A percentile compares a stretch with the other conserved stretches of the same genome.
Conservation (phyloP, 805 yeast species). For the Cyberlindnera samutprakarnensis region DNA sequence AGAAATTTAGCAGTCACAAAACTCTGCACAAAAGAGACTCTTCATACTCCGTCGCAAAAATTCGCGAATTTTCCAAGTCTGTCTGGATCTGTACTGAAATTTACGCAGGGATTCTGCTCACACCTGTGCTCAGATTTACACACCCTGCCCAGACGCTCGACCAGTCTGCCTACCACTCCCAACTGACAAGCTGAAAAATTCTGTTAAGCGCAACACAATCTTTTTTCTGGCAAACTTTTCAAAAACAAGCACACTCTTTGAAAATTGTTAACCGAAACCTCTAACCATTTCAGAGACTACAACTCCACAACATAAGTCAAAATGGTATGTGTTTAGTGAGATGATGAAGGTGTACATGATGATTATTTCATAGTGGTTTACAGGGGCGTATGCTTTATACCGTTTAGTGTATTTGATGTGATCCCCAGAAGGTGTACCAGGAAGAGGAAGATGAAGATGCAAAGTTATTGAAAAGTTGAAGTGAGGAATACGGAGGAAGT, state of each 20-base stretch:
- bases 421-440: not conserved
- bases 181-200: too few species aligned
- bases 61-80: too few species aligned
- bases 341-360: not conserved
- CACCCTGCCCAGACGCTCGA: constrained; percentile 5
- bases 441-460: constrained; percentile 1
- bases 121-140: constrained; percentile 4
- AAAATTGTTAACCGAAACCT: too few species aligned
- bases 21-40: too few species aligned
- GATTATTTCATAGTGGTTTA: too few species aligned
- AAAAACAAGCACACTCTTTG: constrained; percentile 6
- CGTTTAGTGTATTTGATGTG: not conserved
- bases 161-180: too few species aligned
- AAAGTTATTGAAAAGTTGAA: not conserved
- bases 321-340: too few species aligned
- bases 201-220: constrained; percentile 4
- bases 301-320: constrained; percentile 14
- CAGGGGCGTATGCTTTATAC: not conserved
- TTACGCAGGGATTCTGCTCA: constrained; percentile 3
- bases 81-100: constrained; percentile 4
- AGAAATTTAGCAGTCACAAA: too few species aligned
- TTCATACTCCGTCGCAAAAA: too few species aligned
- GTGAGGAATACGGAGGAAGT: too few species aligned
- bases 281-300: too few species aligned
- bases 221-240: constrained; percentile 10